Evolutionary conservation across 2,329 filamentous ascomycete species (phyloP), one percentile per base, ranked within the genome.

Genomic region (Alternaria dauci): DNA sequence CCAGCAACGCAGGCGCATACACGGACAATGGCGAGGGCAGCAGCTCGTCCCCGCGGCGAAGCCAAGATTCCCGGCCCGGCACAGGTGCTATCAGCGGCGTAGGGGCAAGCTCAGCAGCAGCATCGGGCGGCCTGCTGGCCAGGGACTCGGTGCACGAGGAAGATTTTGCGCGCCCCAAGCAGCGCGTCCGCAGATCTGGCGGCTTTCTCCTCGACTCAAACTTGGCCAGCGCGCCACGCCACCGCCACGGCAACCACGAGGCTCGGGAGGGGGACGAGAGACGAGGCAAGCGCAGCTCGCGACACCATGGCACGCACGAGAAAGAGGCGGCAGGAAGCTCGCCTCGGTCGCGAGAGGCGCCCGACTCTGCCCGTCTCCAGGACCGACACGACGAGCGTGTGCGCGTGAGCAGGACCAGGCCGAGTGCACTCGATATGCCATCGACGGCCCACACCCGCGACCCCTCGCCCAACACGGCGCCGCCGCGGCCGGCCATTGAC

Each of bases 401-500:
- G 30, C 71, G 62, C 25, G 57, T 75, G 4, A 54, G 61, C 30
- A 75, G 69, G 65, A 59, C 63, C 1, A 69, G 71, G 51, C 61
- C 60, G 43, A 65, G 53, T 25, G 50, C 36, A 20, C 54, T 64
- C 20, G 56, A 52, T 38, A 52, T 47, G 41, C 54, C 30, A 6
- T 46, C 65, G 20, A 48, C 56, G 8, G 57, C 52, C 23, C 62
- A 52, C 23, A 55, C 61, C 41, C 58, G 62, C 44, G 58, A 58
- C 20, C 28, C 55, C 5, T 53, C 59, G 30, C 51, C 62, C 23
- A 62, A 52, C 36, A 32, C 59, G 4, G 50, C 61, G 57, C 63
- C 55, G n/a, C 63, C 73, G 18, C 82, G 79, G 6, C 74, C 91
- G 20, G 88, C 93, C 70, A 85, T 91, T 61, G 94, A 97, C 72